Evolutionary conservation across 768 basidiomycete genomes (phyloP).

Genomic region (Trametes cubensis): DNA sequence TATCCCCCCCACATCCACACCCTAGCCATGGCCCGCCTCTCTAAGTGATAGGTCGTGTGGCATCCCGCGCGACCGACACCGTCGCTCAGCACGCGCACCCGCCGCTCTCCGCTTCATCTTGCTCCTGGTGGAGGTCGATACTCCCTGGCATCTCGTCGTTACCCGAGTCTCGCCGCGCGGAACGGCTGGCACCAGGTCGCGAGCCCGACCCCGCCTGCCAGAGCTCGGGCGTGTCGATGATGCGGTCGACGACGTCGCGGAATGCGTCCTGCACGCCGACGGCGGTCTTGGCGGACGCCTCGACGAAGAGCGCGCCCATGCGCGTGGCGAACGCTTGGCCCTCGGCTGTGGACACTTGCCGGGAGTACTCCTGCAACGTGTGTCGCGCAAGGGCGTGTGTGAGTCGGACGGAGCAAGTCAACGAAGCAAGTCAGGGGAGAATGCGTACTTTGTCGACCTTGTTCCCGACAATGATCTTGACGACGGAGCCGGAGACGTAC

Average conservation of each 20-base stretch:
- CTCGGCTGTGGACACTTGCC: constrained; percentile 81
- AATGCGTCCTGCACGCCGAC: constrained; percentile 80
- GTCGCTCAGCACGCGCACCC: constrained; percentile 43
- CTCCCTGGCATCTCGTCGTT: constrained; percentile 46
- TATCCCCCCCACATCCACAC: too few relatives aligned
- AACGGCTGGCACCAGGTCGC: constrained; percentile 23
- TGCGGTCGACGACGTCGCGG: constrained; percentile 76
- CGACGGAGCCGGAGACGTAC: constrained; percentile 82
- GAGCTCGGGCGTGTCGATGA: constrained; percentile 80
- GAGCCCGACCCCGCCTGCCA: constrained; percentile 50
- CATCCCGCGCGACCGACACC: too few relatives aligned
- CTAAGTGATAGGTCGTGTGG: not conserved
- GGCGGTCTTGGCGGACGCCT: constrained; percentile 91
- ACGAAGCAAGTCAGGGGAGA: not conserved
- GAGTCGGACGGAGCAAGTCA: not conserved
- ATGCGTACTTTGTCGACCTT: constrained; percentile 84
- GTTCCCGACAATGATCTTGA: constrained; percentile 93
- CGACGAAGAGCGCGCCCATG: constrained; percentile 85
- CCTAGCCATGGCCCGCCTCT: too few relatives aligned
- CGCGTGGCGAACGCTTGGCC: constrained; percentile 78
- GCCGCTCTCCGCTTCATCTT: constrained; percentile 27
- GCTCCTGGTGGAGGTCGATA: constrained; percentile 38
- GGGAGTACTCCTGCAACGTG: constrained; percentile 73
- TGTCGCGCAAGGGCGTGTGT: not conserved
- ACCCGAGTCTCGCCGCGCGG: constrained; percentile 8